Base-by-base conservation (phyloP, 2,329 filamentous ascomycete species). In the Penicillium decumbens region DNA sequence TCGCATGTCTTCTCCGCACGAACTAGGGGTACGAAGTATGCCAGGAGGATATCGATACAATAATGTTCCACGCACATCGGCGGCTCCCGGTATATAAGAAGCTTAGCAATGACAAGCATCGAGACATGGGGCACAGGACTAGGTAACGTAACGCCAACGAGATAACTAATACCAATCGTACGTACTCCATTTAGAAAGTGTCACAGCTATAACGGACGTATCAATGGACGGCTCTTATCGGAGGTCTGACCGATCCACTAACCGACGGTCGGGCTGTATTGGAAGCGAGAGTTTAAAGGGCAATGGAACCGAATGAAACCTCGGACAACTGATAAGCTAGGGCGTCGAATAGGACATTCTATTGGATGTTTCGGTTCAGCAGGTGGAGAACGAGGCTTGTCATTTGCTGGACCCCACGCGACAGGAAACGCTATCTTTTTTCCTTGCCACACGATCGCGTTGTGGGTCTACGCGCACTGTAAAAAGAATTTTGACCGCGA, bases 371-470 rank as follows among this genome's bases (percentile, higher is more conserved):
- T 4, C 0, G 2, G 10, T 4, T n/a, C 32, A 0, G 7, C 3
- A 15, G 38, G 28, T 40, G 48, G 40, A 3, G 20, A 18, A 1
- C 15, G 49, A 50, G 48, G 53, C 55, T 60, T 56, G 55, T 58
- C 48, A 55, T 59, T 61, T 58, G 55, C 45, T 59, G 43, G 42
- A 44, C 30, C 38, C 50, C 56, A 59, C 58, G 53, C 56, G 56
- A 57, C 50, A 45, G 33, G 25, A 9, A 28, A 29, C 42, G 32
- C 47, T 54, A 58, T 57, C 57, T 55, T 50, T 45, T 28, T 28
- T 10, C 42, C 27, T 53, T 42, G 47, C 47, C 50, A 50, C 47
- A 47, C 29, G 38, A 30, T 20, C 49, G 44, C 48, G 38, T 32
- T 18, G 56, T 59, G 57, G 57, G 50, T 53, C 55, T 29, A 51